Conservation (phyloP, 306 rosid species). For the Sicyos baderoa region DNA sequence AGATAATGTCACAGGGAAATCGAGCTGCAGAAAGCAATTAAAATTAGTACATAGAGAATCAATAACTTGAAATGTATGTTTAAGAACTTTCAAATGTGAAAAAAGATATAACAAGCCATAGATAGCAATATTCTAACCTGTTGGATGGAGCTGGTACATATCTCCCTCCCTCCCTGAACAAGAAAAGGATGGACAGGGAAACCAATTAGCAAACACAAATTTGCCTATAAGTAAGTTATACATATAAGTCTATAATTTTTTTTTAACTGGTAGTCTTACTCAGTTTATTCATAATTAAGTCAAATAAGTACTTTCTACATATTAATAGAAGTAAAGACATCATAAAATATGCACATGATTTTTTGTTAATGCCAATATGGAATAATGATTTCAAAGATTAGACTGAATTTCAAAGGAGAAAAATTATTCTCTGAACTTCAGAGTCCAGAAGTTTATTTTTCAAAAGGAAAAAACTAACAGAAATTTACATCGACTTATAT, state of each 20-base stretch:
- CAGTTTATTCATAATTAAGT: background rate
- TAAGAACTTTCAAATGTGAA: background rate
- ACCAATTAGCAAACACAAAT: conserved; percentile 4
- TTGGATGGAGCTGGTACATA: conserved; percentile 63
- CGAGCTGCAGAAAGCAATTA: conserved; percentile 63
- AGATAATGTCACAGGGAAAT: conserved; percentile 86
- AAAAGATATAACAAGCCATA: conserved; percentile 7
- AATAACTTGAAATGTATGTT: background rate
- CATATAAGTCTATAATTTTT: background rate
- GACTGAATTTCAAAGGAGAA: background rate
- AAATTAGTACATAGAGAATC: conserved; percentile 24
- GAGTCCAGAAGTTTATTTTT: background rate
- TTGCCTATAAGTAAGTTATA: background rate
- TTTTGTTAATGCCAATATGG: background rate
- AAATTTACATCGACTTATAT: background rate
- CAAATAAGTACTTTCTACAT: background rate
- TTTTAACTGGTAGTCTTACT: background rate
- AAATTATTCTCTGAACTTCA: background rate
- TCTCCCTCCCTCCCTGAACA: conserved; percentile 57
- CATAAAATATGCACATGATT: background rate
- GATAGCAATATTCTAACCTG: conserved; percentile 50
- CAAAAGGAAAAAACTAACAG: background rate
- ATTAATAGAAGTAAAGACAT: background rate
- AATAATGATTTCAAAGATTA: conserved; percentile 13
- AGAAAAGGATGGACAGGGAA: conserved; percentile 14